phyloP scores from a whole-genome alignment of 2,329 filamentous ascomycete species.

The Colletotrichum endophyticum region DNA sequence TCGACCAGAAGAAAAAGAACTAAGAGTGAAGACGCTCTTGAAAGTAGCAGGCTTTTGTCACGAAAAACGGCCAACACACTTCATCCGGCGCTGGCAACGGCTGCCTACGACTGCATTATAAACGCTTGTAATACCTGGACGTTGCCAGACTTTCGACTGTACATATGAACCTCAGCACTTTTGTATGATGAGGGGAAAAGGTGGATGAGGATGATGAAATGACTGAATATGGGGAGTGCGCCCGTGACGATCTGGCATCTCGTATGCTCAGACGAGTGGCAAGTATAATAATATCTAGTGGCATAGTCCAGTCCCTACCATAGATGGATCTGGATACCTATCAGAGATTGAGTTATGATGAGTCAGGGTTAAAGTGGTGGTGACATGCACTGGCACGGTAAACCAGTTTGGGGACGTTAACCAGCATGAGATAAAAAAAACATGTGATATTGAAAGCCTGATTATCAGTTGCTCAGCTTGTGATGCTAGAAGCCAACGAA shows the following conservation, averaged over 20 bases:
- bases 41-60: background rate
- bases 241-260: background rate
- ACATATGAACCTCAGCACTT: background rate
- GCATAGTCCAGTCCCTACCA: background rate
- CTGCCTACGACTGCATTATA: background rate
- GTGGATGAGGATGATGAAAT: background rate
- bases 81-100: background rate
- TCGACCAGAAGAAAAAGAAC: conserved; percentile 22
- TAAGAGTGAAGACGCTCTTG: background rate
- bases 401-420: background rate
- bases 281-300: background rate
- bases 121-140: conserved; percentile 10
- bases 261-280: background rate
- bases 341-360: background rate
- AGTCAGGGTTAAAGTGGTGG: background rate
- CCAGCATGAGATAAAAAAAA: background rate
- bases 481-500: background rate
- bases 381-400: background rate
- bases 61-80: background rate
- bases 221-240: background rate
- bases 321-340: background rate
- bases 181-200: background rate
- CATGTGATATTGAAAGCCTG: background rate
- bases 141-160: background rate
- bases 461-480: background rate